Conservation (phyloP, 2,329 filamentous ascomycete species). For the Cadophora sp. region DNA sequence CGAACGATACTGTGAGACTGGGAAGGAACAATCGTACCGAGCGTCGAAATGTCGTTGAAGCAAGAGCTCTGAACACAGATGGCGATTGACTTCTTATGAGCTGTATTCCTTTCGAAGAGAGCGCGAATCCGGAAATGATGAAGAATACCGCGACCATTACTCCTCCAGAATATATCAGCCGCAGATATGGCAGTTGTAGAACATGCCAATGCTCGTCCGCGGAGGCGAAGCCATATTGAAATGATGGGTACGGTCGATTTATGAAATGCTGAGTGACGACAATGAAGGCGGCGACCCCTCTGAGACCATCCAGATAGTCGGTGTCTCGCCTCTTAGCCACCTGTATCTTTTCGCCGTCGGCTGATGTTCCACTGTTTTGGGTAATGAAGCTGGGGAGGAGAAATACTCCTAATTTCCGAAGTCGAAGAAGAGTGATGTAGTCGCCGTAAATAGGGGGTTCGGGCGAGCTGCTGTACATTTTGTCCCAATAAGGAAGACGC, state of each 20-base stretch:
- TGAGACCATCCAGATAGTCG: slow-evolving; percentile 55
- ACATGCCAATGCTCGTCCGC: slow-evolving; percentile 18
- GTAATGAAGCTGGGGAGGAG: slow-evolving; percentile 23
- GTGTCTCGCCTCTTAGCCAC: slow-evolving; percentile 37
- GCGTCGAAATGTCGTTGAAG: slow-evolving; percentile 53
- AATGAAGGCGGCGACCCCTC: slow-evolving; percentile 50
- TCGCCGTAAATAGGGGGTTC: not conserved
- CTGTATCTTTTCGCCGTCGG: slow-evolving; percentile 30
- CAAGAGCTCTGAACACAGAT: slow-evolving; percentile 18
- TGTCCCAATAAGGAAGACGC: not conserved
- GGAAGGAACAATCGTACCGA: slow-evolving; percentile 53
- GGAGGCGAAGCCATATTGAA: slow-evolving; percentile 23
- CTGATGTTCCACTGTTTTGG: not conserved
- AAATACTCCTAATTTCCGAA: not conserved
- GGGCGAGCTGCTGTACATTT: not conserved
- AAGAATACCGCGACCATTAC: slow-evolving; percentile 57
- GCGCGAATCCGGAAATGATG: slow-evolving; percentile 55
- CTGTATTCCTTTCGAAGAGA: slow-evolving; percentile 51
- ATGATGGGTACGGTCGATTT: slow-evolving; percentile 19
- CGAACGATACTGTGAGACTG: slow-evolving; percentile 49
- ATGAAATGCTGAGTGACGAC: slow-evolving; percentile 29
- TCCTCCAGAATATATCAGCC: slow-evolving; percentile 51
- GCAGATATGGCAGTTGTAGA: slow-evolving; percentile 48
- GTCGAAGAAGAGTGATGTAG: not conserved
- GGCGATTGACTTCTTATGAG: slow-evolving; percentile 41